Evolutionary conservation across 228 moss, liverwort and hornwort genomes (phyloP), one percentile per base, ranked within the genome.

Genomic region (Sphagnum fallax): DNA sequence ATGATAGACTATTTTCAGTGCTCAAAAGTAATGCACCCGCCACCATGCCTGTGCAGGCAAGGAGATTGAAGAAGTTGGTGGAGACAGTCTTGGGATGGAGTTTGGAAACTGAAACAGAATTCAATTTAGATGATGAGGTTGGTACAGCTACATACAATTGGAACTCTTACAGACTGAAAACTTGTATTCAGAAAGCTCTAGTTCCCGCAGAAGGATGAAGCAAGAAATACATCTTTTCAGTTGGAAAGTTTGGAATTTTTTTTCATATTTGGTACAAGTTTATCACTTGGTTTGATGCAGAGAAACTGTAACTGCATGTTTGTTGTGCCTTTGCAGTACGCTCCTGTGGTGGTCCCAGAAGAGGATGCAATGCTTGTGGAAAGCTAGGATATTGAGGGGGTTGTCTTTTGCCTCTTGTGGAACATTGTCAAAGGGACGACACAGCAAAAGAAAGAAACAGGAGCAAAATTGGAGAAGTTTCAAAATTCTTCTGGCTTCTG

Each of bases 41-140:
- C 6, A 6, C 6, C 16, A 6, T 12, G 16, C 16, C n/a, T 12
- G 51, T 76, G 67, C 82, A 88, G 88, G 82, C 88, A 12, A 85
- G 75, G 69, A 80, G 71, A 61, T 72, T 88, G 68, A 76, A 77
- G 55, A 82, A 80, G 68, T 67, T 88, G 59, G 75, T 88, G 80
- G 82, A 88, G 53, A 78, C 82, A 6, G 64, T 62, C 69, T 70
- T 88, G 53, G 85, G 88, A 14, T 88, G 88, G 88, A 78, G 61
- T 16, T 66, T 85, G 16, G 78, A 85, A 7, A 77, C 78, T 71
- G 69, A 80, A 11, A 12, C 63, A 32, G 80, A 74, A 62, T 66
- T 72, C 61, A 82, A 88, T 49, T 69, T 74, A 65, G 77, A 80
- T 55, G 82, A 88, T 73, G 88, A 88, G 85, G 88, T 88, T 60